Evolutionary conservation across 768 basidiomycete genomes (phyloP).

Genomic region (Megacollybia marginata): DNA sequence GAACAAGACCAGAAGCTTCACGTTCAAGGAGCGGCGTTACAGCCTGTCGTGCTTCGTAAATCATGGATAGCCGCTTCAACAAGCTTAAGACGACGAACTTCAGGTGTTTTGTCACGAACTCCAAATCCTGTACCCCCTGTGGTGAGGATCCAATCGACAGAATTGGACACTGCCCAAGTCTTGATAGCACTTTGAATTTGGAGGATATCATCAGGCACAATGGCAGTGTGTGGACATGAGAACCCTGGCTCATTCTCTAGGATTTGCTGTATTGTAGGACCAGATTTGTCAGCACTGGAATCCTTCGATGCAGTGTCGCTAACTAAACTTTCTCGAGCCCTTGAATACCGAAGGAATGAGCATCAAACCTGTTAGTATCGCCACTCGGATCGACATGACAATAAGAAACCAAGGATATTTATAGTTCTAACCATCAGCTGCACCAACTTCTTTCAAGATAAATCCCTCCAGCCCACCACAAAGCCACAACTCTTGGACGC

Average conservation of each 20-base stretch:
- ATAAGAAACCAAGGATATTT: background rate
- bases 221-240: conserved; percentile 25
- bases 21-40: conserved; percentile 59
- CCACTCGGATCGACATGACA: conserved; percentile 5
- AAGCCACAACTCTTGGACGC: conserved; percentile 97
- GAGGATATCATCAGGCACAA: conserved; percentile 62
- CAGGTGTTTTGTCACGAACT: conserved; percentile 72
- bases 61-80: background rate
- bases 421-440: conserved; percentile 3
- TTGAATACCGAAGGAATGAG: background rate
- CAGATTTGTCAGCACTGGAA: conserved; percentile 51
- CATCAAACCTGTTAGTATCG: conserved; percentile 14
- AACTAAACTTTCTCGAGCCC: conserved; percentile 29
- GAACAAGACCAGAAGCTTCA: conserved; percentile 63
- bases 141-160: conserved; percentile 71
- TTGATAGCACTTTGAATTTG: conserved; percentile 43
- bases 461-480: conserved; percentile 92
- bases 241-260: conserved; percentile 27
- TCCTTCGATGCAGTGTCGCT: conserved; percentile 57
- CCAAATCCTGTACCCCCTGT: conserved; percentile 90
- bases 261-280: conserved; percentile 52
- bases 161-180: conserved; percentile 33
- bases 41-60: conserved; percentile 31
- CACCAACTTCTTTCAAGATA: conserved; percentile 68
- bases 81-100: conserved; percentile 47